phyloP scores from a whole-genome alignment of 78 protist genomes.

The Chrysochromulina parva region DNA sequence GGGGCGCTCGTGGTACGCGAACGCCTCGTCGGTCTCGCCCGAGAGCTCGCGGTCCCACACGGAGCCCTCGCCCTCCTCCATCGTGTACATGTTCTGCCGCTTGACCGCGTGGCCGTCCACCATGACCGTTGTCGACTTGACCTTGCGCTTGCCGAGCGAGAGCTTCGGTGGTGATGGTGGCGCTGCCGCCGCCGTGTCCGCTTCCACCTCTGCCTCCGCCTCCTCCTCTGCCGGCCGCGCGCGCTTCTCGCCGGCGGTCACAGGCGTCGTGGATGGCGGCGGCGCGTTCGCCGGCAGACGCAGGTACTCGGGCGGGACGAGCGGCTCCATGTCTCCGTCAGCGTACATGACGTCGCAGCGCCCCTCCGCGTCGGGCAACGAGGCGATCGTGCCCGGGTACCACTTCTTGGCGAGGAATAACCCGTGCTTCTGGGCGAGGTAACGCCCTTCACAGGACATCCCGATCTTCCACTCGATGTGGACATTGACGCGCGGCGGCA shows the following conservation, averaged over 20 bases:
- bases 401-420: no score
- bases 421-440: no score
- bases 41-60: not conserved
- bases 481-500: no score
- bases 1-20: not conserved
- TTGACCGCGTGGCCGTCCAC: slow-evolving; percentile 3
- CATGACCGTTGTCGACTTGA: not conserved
- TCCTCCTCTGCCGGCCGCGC: not conserved
- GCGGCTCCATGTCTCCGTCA: not conserved
- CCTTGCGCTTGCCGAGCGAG: not conserved
- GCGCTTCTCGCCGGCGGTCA: not conserved
- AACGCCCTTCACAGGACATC: no score
- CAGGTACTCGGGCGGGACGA: not conserved
- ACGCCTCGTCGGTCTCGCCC: not conserved
- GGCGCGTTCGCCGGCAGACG: no score
- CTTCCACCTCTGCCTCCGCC: not conserved
- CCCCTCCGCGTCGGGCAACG: not conserved
- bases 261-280: not conserved
- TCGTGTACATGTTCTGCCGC: not conserved
- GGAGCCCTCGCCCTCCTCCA: slow-evolving; percentile 34
- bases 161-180: not conserved
- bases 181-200: not conserved
- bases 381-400: no score
- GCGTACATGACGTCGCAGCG: not conserved
- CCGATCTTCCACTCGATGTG: no score